Base-by-base conservation (phyloP, 805 yeast genomes). In the Pichia insulana region DNA sequence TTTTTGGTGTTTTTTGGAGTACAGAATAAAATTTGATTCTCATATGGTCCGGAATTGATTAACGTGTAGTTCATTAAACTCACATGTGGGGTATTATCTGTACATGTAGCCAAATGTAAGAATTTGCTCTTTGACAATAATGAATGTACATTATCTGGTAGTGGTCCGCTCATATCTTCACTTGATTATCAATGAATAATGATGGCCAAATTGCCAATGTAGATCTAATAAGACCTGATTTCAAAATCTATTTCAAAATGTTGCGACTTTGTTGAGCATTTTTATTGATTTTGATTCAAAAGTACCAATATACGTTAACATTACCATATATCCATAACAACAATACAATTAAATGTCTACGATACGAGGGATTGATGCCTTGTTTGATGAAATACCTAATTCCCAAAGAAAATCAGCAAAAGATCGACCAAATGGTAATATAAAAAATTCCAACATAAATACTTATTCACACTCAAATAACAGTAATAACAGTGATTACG, bases 31-130 rank as follows among this genome's bases (percentile, higher is more conserved):
- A 88, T 74, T 10, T 44, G 33, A 20, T 50, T 42, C 12, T 49
- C 26, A 3, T 39, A 28, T 7, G 26, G 30, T 42, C 58, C 55
- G 6, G 70, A 58, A 5, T 70, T 66, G 17, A 81, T 62, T 57
- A 78, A 85, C 4, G 89, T 79, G 62, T 85, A 90, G 63, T 86
- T 90, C 97, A 90, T 90, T 49, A 90, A 69, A 16, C 92, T 76
- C 3, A 88, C 95, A 47, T 89, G 92, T 6, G 97, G 97, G 36
- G 76, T 61, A 35, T 84, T 72, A 8, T 59, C 47, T 9, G 59
- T 66, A 45, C 87, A 75, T 2, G 97, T 90, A 2, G 90, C 97
- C 37, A 89, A 68, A 59, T 89, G 97, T 32, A 89, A 76, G 59
- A 77, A 83, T 48, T 80, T 73, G 10, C 86, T 80, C 12, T 73